Conservation (phyloP, 116 monocot species). For the Zostera marina region DNA sequence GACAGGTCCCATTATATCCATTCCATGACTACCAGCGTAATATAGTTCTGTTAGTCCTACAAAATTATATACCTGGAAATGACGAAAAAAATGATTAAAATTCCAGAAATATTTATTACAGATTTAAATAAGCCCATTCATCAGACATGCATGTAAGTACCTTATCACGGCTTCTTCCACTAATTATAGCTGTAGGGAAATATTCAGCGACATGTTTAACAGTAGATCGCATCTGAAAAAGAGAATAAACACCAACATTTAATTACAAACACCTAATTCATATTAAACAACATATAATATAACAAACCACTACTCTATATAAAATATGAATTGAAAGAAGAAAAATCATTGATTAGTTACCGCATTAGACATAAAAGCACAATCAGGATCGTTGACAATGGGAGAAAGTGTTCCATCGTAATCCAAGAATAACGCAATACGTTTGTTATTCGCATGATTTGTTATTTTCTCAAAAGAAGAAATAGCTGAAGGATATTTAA, state of each 20-base stretch:
- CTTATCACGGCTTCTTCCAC: slow-evolving; percentile 93
- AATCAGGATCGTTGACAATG: slow-evolving; percentile 66
- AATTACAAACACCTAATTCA: not conserved
- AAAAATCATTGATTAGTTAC: slow-evolving; percentile 11
- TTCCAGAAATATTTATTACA: not conserved
- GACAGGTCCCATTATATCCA: slow-evolving; percentile 90
- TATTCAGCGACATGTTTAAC: slow-evolving; percentile 47
- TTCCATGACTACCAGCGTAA: slow-evolving; percentile 99
- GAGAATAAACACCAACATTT: not conserved
- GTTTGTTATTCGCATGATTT: slow-evolving; percentile 30
- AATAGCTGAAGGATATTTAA: slow-evolving; percentile 65
- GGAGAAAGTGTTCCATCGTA: slow-evolving; percentile 89
- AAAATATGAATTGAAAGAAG: slow-evolving; percentile 1
- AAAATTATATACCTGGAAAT: slow-evolving; percentile 70
- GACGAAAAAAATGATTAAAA: not conserved
- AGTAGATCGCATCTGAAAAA: slow-evolving; percentile 60
- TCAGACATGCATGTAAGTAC: slow-evolving; percentile 9
- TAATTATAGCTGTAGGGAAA: slow-evolving; percentile 88
- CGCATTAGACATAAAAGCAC: slow-evolving; percentile 62
- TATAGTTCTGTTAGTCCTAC: slow-evolving; percentile 68
- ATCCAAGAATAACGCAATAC: slow-evolving; percentile 61
- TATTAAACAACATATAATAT: not conserved
- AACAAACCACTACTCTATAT: not conserved
- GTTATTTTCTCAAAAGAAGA: slow-evolving; percentile 46
- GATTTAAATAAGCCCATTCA: not conserved